phyloP scores from a whole-genome alignment of 352 stramenopile species.

The Phytophthora meadii region DNA sequence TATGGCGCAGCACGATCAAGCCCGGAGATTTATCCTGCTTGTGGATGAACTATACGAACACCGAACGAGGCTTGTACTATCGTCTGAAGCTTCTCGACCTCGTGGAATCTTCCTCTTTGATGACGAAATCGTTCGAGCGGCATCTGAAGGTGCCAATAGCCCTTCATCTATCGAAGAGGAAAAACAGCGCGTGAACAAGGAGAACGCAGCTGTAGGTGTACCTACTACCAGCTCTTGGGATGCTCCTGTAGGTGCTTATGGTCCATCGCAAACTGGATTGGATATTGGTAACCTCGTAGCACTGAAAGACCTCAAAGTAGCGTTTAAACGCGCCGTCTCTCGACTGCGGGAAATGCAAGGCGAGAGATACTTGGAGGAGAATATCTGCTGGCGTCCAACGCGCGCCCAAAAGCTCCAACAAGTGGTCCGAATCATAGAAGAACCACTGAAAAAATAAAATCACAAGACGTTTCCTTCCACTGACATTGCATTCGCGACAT shows the following conservation, averaged over 20 bases:
- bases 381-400: conserved; percentile 37
- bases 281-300: conserved; percentile 71
- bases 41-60: conserved; percentile 98
- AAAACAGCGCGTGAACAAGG: conserved; percentile 49
- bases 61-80: conserved; percentile 63
- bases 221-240: conserved; percentile 77
- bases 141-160: conserved; percentile 35
- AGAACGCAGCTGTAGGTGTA: conserved; percentile 59
- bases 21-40: conserved; percentile 97
- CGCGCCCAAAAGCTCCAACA: conserved; percentile 26
- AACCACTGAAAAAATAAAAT: not conserved
- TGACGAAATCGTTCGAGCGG: conserved; percentile 41
- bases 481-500: conserved; percentile 8
- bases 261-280: conserved; percentile 63
- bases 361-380: conserved; percentile 66
- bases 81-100: conserved; percentile 46
- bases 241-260: conserved; percentile 58
- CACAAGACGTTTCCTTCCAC: not conserved
- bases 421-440: conserved; percentile 32
- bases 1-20: conserved; percentile 90
- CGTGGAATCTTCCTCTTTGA: conserved; percentile 80
- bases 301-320: conserved; percentile 76
- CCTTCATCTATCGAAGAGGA: conserved; percentile 36
- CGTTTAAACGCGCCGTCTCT: conserved; percentile 82
- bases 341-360: conserved; percentile 90